phyloP scores from a whole-genome alignment of 768 basidiomycete species.

The Tricholoma bakamatsutake region DNA sequence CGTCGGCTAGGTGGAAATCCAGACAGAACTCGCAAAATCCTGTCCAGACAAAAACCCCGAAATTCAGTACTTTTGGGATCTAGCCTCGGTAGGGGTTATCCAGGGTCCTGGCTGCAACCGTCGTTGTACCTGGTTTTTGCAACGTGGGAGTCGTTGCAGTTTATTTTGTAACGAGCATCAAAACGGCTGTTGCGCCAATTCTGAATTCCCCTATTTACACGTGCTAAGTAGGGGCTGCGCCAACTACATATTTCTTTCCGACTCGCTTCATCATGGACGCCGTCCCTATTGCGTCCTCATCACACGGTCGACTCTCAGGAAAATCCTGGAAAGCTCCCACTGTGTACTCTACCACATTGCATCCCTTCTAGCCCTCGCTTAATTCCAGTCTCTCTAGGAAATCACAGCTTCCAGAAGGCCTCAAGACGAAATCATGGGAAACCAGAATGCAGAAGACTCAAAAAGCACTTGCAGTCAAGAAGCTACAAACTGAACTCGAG shows the following conservation, averaged over 20 bases:
- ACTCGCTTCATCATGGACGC: neutral
- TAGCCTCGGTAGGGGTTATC: too few relatives aligned
- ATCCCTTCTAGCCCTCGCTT: slow-evolving; percentile 5
- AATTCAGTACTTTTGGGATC: too few relatives aligned
- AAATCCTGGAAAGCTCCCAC: slow-evolving; percentile 63
- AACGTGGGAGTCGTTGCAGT: too few relatives aligned
- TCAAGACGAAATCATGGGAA: slow-evolving; percentile 63
- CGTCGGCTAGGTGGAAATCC: too few relatives aligned
- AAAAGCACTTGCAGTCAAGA: slow-evolving; percentile 64
- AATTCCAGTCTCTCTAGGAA: slow-evolving; percentile 33
- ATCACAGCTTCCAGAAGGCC: slow-evolving; percentile 57
- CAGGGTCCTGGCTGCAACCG: too few relatives aligned
- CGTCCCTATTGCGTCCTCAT: slow-evolving; percentile 45
- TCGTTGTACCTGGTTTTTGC: too few relatives aligned
- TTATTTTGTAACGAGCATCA: too few relatives aligned
- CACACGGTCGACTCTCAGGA: slow-evolving; percentile 62
- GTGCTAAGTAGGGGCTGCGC: neutral
- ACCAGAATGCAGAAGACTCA: slow-evolving; percentile 65
- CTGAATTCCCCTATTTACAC: too few relatives aligned
- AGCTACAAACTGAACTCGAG: slow-evolving; percentile 65
- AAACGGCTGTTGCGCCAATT: too few relatives aligned
- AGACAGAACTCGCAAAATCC: too few relatives aligned
- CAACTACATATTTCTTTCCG: too few relatives aligned
- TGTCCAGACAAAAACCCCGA: too few relatives aligned
- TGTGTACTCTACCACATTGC: slow-evolving; percentile 30